A percentile compares a stretch with the other conserved stretches of the same genome.
Evolutionary conservation across 345 rosid species (phyloP).

Genomic region (Brassica incana): DNA sequence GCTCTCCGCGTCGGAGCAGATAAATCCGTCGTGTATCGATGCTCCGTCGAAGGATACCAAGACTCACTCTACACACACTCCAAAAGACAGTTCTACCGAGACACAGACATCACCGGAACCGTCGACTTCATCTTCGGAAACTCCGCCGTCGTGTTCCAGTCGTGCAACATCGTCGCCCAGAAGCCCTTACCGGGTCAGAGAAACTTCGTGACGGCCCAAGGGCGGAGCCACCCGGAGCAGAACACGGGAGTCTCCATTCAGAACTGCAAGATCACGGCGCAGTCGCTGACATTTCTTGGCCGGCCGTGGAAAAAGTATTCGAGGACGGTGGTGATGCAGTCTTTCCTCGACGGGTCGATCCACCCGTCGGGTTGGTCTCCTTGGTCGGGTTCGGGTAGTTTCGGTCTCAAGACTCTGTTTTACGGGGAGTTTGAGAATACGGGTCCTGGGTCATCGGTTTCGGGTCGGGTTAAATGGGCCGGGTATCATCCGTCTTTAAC

Average conservation of each 20-base stretch:
- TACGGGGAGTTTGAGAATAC: constrained; percentile 49
- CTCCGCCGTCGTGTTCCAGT: constrained; percentile 60
- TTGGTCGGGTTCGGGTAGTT: constrained; percentile 37
- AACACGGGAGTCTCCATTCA: constrained; percentile 63
- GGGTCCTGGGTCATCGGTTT: constrained; percentile 55
- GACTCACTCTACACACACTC: constrained; percentile 69
- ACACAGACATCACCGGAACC: constrained; percentile 49
- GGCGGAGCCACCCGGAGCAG: constrained; percentile 51
- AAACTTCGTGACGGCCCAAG: constrained; percentile 70
- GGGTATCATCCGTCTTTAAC: constrained; percentile 45
- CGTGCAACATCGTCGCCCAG: constrained; percentile 53
- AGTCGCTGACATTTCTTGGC: constrained; percentile 53
- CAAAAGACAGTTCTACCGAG: constrained; percentile 57
- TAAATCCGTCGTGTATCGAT: constrained; percentile 47
- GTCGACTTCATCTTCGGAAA: constrained; percentile 75
- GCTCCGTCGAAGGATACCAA: constrained; percentile 53
- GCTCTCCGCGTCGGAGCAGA: constrained; percentile 62
- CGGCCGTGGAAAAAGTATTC: constrained; percentile 71
- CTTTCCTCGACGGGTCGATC: constrained; percentile 49
- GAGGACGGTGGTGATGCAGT: constrained; percentile 59
- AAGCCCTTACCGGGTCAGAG: constrained; percentile 46
- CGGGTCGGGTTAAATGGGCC: constrained; percentile 48
- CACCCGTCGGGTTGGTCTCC: constrained; percentile 59
- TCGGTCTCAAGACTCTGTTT: constrained; percentile 44
- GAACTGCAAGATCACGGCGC: constrained; percentile 50